These are phyloP conservation scores for Lactarius hengduanensis DNA, from an alignment of 768 basidiomycete species.

Conservation along the genomic window DNA sequence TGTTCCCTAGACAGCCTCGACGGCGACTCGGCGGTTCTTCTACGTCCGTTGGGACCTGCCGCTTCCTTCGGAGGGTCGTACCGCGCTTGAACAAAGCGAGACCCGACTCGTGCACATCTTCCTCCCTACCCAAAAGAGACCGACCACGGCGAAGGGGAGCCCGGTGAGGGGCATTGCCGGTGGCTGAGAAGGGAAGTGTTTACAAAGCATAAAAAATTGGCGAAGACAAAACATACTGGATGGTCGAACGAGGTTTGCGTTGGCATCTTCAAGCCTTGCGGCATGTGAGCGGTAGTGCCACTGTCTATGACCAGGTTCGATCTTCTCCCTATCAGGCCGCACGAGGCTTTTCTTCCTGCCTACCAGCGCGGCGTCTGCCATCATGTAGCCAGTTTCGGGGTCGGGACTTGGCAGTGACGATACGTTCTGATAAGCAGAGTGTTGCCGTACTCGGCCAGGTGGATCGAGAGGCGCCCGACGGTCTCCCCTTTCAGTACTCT, in stretches of 20 bases:
- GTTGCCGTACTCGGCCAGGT: conserved; percentile 48
- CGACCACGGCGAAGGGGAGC: conserved; percentile 73
- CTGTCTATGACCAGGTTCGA: conserved; percentile 90
- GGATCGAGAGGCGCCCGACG: conserved; percentile 56
- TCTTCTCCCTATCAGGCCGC: conserved; percentile 91
- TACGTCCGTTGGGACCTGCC: conserved; percentile 45
- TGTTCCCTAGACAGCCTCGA: conserved; percentile 63
- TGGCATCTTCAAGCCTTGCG: conserved; percentile 69
- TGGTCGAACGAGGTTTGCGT: conserved; percentile 69
- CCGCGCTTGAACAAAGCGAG: conserved; percentile 88
- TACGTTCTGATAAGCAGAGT: conserved; percentile 47
- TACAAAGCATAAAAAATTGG: conserved; percentile 25
- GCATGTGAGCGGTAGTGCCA: conserved; percentile 94
- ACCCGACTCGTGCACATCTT: conserved; percentile 89
- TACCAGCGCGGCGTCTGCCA: conserved; percentile 51
- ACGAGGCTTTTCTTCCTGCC: conserved; percentile 90
- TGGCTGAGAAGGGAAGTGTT: conserved; percentile 44
- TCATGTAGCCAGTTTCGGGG: conserved; percentile 33
- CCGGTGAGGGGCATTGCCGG: conserved; percentile 73
- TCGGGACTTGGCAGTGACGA: conserved; percentile 40
- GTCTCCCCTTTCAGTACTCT: conserved; percentile 67
- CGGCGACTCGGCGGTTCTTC: conserved; percentile 40
- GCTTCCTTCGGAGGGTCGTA: conserved; percentile 73
- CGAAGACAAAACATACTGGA: conserved; percentile 61
- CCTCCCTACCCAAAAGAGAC: conserved; percentile 86